A percentile compares a stretch with the other conserved stretches of the same genome.
Evolutionary conservation across 495 filamentous ascomycete genomes (phyloP).

Genomic region (Entonaema liquescens): DNA sequence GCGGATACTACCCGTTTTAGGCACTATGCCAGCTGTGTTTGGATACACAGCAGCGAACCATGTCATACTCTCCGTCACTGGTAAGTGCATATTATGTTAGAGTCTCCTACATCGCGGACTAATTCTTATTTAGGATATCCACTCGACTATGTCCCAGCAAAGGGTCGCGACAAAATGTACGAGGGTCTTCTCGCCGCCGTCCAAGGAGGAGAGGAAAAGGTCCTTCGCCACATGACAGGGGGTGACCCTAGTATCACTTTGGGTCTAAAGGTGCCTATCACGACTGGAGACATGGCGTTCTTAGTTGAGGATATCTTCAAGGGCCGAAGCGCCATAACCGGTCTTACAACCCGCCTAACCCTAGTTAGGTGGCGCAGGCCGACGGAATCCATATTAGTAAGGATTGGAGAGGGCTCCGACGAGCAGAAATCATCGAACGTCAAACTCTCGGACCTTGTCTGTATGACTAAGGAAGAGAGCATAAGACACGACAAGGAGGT

Average conservation of each 20-base stretch:
- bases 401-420: constrained; percentile 64
- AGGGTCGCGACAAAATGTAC: constrained; percentile 88
- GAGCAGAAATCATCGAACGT: constrained; percentile 77
- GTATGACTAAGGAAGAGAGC: constrained; percentile 97
- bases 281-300: constrained; percentile 80
- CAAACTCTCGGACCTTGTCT: constrained; percentile 76
- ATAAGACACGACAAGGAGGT: constrained; percentile 80
- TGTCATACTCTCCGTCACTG: constrained; percentile 82
- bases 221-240: constrained; percentile 61
- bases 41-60: constrained; percentile 91
- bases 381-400: constrained; percentile 51
- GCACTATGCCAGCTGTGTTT: constrained; percentile 97
- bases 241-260: constrained; percentile 64
- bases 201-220: constrained; percentile 78
- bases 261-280: constrained; percentile 81
- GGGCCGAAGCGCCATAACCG: constrained; percentile 83
- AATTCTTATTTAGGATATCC: constrained; percentile 70
- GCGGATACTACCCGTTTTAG: constrained; percentile 90
- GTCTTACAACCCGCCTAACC: constrained; percentile 76
- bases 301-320: constrained; percentile 88
- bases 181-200: constrained; percentile 77
- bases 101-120: not conserved
- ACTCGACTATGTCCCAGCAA: constrained; percentile 80
- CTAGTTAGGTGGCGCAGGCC: constrained; percentile 78
- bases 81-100: constrained; percentile 35